Base-by-base conservation (phyloP, 1,284 basidiomycete species). In the Rhodotorula sp. region DNA sequence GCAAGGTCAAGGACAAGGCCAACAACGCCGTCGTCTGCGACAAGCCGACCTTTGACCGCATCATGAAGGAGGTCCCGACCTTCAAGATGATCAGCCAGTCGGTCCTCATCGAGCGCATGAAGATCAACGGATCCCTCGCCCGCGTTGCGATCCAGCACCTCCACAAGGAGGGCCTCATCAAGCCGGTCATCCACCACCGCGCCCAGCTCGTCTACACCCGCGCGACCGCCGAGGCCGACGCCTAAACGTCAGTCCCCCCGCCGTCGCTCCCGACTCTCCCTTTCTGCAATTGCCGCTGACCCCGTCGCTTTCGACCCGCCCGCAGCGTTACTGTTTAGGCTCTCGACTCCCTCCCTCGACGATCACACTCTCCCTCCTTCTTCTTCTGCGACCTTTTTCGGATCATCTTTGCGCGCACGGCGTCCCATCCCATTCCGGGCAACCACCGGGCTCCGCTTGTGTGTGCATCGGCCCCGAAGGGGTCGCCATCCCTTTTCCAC, bases 21-120 rank as follows among this genome's bases (percentile, higher is more conserved):
- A 81, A 83, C 77, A 93, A 96, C 87, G 88, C 91, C 81, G 95
- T 98, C 83, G 86, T 90, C 79, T 89, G 97, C 81, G 93, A 97
- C 87, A 93, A 96, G 87, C 73, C 81, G 60, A 83, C 82, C 79
- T 83, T 69, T 54, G 77, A 78, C 77, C 70, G 73, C 92, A 94
- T 97, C 87, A 84, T 97, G 81, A 99, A 99, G 89, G 97, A 99
- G 85, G 94, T 96, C 84, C 97, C 97, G 62, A 96, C 95, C 82
- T 99, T 96, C 93, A 93, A 93, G 83, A 92, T 99, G 87, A 95
- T 99, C 89, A 92, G 91, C 82, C 66, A 68, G 57, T 69, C 70
- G 79, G 94, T 95, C 84, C 90, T 99, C 84, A 97, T 99, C 81
- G 97, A 99, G 86, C 90, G 97, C 79, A 86, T 95, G 82, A 94